Evolutionary conservation across 2,329 filamentous ascomycete species (phyloP), one percentile per base, ranked within the genome.

Genomic region (Penicillium verrucosum): DNA sequence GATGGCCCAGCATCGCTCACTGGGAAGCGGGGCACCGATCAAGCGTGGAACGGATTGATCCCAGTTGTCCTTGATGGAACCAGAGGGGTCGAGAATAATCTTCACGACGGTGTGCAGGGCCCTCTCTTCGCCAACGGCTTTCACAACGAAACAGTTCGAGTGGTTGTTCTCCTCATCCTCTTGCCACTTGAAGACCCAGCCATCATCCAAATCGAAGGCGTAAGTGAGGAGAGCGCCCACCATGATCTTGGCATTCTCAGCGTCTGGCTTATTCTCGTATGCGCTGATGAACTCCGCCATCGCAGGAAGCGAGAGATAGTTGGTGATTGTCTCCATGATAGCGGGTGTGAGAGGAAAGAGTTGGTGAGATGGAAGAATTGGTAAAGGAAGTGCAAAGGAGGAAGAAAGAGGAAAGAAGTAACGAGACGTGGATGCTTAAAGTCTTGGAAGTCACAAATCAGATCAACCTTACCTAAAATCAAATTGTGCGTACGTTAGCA

Each of bases 51-150:
- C n/a, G 0, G 16, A 11, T 10, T 21, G 18, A 18, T 56, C 48
- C 53, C 47, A 56, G 12, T 16, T 12, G 7, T 38, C 10, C 3
- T 14, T 6, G 34, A 45, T 32, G 11, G 27, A 5, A 7, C n/a
- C 41, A 12, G 12, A 8, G 3, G 11, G 8, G 30, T 51, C 36
- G 27, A 29, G 21, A 12, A 52, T 2, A 9, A 56, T 1, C 29
- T 56, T 56, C 48, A 52, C 18, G 11, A 56, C n/a, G 12, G 48
- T 8, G 16, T 56, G 54, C 9, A 56, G 27, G 6, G n/a, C 29
- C 14, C 51, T 52, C 4, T 25, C 11, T 9, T 41, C 36, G 1
- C 29, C 40, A 5, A 9, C 9, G 5, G 34, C 11, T n/a, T 9
- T 44, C 41, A 56, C 42, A 2, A 45, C 6, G 10, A 27, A 51